phyloP scores from a whole-genome alignment of 139 green algal genomes.

The Chlorella sp. region DNA sequence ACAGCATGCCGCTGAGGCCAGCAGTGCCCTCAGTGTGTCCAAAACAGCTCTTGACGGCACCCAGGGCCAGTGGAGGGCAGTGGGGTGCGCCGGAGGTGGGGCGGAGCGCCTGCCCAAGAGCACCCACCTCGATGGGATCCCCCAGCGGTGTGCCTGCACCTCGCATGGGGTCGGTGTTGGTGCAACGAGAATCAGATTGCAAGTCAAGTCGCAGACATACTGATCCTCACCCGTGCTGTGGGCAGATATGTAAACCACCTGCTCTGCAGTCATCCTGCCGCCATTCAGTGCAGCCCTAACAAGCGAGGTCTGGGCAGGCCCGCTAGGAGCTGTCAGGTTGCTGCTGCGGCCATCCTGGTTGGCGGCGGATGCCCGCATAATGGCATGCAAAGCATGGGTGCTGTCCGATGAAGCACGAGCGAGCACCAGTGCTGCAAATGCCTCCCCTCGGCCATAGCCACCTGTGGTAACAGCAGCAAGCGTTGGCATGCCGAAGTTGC shows the following conservation, averaged over 20 bases:
- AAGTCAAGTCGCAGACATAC: no score
- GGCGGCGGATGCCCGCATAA: slow-evolving; percentile 58
- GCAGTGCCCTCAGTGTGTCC: slow-evolving; percentile 64
- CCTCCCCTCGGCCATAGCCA: slow-evolving; percentile 72
- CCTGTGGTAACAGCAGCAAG: no score
- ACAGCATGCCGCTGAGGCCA: slow-evolving; percentile 61
- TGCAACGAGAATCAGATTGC: no score
- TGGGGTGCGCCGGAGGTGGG: background rate
- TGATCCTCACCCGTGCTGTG: no score
- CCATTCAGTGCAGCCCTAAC: slow-evolving; percentile 53
- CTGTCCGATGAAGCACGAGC: no score
- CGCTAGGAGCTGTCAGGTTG: slow-evolving; percentile 61
- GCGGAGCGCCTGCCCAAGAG: slow-evolving; percentile 1
- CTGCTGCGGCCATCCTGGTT: slow-evolving; percentile 82
- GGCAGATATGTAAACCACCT: no score
- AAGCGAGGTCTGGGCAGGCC: slow-evolving; percentile 67
- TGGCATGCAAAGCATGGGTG: slow-evolving; percentile 14
- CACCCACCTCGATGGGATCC: slow-evolving; percentile 49
- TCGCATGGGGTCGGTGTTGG: background rate
- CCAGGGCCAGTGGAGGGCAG: background rate
- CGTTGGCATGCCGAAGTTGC: no score
- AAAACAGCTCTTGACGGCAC: slow-evolving; percentile 47
- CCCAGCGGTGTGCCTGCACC: slow-evolving; percentile 50
- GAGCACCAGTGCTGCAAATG: slow-evolving; percentile 38
- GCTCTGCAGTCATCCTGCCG: no score